Evolutionary conservation across 1,284 basidiomycete species (phyloP).

Genomic region (Mycosarcoma maydis): DNA sequence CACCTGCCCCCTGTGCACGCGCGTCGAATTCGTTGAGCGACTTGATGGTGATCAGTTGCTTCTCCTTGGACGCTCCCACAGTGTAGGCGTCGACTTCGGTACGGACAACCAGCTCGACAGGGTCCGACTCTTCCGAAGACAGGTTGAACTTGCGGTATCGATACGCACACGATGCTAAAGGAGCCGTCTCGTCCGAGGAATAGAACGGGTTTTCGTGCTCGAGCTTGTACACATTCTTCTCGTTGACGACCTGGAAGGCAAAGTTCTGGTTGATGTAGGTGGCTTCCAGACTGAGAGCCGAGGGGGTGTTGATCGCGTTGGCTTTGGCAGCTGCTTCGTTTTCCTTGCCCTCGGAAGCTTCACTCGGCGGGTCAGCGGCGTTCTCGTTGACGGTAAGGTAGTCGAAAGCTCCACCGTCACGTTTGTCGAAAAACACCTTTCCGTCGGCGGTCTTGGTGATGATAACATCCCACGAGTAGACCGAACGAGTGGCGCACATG

Average conservation of each 20-base stretch:
- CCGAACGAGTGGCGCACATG: constrained; percentile 93
- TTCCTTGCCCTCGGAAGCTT: constrained; percentile 68
- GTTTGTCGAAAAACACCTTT: constrained; percentile 96
- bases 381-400: constrained; percentile 99
- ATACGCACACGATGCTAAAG: constrained; percentile 93
- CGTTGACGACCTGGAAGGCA: constrained; percentile 91
- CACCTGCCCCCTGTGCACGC: constrained; percentile 86
- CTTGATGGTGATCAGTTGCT: constrained; percentile 76
- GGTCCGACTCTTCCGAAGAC: constrained; percentile 83
- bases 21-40: constrained; percentile 97
- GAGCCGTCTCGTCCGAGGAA: constrained; percentile 90
- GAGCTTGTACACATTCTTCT: constrained; percentile 71
- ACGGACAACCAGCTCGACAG: constrained; percentile 86
- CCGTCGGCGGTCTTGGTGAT: constrained; percentile 86
- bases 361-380: constrained; percentile 91
- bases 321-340: constrained; percentile 52
- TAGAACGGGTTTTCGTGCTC: constrained; percentile 79
- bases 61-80: constrained; percentile 47
- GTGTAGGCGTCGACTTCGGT: constrained; percentile 94
- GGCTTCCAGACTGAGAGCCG: constrained; percentile 92
- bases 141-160: constrained; percentile 96
- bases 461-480: constrained; percentile 99
- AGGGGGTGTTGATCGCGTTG: constrained; percentile 91
- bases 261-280: constrained; percentile 99
- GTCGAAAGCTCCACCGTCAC: constrained; percentile 89